Base-by-base conservation (phyloP, 495 filamentous ascomycete species). In the Hyphodiscus hymeniophilus region DNA sequence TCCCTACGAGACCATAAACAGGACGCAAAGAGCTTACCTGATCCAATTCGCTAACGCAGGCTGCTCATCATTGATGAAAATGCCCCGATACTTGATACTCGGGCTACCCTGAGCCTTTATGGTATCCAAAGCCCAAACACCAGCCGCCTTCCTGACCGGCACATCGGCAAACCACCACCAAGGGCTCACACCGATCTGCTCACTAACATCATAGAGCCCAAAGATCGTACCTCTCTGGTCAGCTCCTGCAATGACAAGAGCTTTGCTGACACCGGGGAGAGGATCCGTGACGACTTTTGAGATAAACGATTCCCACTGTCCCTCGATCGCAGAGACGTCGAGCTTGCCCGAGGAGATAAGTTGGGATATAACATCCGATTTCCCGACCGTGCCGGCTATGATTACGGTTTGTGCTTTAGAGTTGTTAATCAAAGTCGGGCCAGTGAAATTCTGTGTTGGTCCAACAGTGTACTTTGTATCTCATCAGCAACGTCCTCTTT, bases 131-230 rank as follows among this genome's bases (percentile, higher is more conserved):
- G 75, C 77, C 51, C 73, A 86, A 30, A 87, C 72, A 3, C 72
- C 67, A 23, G 66, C 59, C 52, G 72, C 68, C 48, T 68, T 63
- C 50, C 74, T 70, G 11, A 73, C 60, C 0, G 82, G 73, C 0
- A 81, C 79, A 61, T 88, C 84, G 1, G 84, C 82, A 73, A 73
- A 87, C 72, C 77, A 87, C 62, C 84, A 82, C 82, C 81, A 87
- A 33, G 84, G 85, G 33, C 79, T 82, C 6, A 87, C 81, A 15
- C 85, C 84, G 42, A 87, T 87, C 52, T 87, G 82, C 57, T 86
- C 81, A 24, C 80, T 84, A 47, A 89, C 61, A 38, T 81, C 79
- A 64, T 89, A 87, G 45, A 86, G 68, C 11, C 84, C 84, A 51
- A 73, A 89, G 52, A 88, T 85, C 2, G 79, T 77, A 1, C 82